These are phyloP conservation scores for Neurospora hispaniola DNA, from an alignment of 495 filamentous ascomycete species.

Conservation along the genomic window DNA sequence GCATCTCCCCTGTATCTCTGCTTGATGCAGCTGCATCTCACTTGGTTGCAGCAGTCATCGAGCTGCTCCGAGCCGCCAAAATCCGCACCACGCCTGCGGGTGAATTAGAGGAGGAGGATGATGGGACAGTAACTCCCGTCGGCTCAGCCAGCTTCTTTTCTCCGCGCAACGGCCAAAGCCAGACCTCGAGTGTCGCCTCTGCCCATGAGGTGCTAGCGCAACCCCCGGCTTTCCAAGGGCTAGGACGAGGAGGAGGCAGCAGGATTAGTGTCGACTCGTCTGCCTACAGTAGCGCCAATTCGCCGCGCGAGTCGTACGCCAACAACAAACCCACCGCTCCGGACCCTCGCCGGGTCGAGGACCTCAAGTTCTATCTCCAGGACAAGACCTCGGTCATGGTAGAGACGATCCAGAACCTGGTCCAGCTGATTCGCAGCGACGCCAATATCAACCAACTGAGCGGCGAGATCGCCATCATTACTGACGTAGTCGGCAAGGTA, in stretches of 20 bases:
- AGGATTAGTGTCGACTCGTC: constrained; percentile 41
- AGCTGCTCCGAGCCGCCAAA: constrained; percentile 72
- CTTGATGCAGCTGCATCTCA: constrained; percentile 95
- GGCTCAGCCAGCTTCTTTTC: constrained; percentile 45
- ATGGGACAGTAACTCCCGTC: constrained; percentile 44
- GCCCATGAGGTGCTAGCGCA: constrained; percentile 23
- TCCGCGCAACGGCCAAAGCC: constrained; percentile 27
- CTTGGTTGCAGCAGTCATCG: constrained; percentile 73
- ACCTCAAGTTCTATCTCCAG: constrained; percentile 71
- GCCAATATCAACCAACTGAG: constrained; percentile 54
- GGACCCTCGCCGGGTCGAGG: constrained; percentile 47
- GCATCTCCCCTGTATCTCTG: constrained; percentile 87
- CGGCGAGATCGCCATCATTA: constrained; percentile 61
- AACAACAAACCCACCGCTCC: constrained; percentile 28
- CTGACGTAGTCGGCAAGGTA: constrained; percentile 57
- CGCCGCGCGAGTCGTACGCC: constrained; percentile 40
- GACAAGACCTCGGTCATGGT: constrained; percentile 74
- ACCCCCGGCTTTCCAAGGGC: constrained; percentile 40
- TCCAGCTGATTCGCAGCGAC: constrained; percentile 65
- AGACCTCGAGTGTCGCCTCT: constrained; percentile 20
- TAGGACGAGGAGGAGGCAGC: constrained; percentile 14
- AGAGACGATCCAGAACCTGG: constrained; percentile 71
- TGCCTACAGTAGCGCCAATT: constrained; percentile 43
- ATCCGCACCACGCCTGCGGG: constrained; percentile 63
- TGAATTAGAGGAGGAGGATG: constrained; percentile 68